These are phyloP conservation scores for Rhodotorula sp. DNA, from an alignment of 1,284 basidiomycete species.

Conservation along the genomic window DNA sequence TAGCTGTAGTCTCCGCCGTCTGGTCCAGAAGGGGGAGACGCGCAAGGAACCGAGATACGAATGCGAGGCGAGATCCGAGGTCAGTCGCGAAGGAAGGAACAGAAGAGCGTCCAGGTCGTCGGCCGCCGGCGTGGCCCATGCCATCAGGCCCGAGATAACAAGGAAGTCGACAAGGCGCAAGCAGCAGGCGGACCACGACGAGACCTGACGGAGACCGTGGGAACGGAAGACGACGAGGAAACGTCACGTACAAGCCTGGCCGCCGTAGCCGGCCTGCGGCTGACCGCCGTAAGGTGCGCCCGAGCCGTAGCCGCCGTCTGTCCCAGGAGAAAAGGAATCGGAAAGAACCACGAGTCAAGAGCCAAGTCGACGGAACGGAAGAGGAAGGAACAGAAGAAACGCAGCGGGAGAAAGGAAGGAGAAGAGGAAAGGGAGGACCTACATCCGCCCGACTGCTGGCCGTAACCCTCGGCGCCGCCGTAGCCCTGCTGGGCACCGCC, in stretches of 20 bases:
- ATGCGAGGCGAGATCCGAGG: neutral
- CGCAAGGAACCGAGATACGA: neutral
- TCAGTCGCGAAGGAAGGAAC: neutral
- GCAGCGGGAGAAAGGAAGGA: neutral
- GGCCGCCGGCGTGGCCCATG: too few species aligned
- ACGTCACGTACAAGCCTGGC: slow-evolving; percentile 21
- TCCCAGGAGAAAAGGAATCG: neutral
- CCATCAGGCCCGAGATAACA: too few species aligned
- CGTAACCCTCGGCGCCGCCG: slow-evolving; percentile 8
- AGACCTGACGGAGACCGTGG: too few species aligned
- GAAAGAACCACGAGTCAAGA: neutral
- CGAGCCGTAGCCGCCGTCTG: slow-evolving; percentile 32
- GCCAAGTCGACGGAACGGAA: neutral
- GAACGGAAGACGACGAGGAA: neutral
- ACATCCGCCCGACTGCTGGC: slow-evolving; percentile 22
- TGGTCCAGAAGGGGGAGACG: neutral
- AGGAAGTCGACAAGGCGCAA: too few species aligned
- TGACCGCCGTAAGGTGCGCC: slow-evolving; percentile 36
- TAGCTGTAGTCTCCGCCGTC: slow-evolving; percentile 1
- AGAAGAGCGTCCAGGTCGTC: neutral
- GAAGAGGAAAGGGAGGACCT: neutral
- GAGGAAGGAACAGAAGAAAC: neutral
- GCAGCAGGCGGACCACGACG: neutral
- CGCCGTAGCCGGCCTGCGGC: slow-evolving; percentile 6
- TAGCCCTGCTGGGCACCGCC: slow-evolving; percentile 17